Conservation (phyloP, 768 basidiomycete genomes). For the Leccinellum rugosiceps region DNA sequence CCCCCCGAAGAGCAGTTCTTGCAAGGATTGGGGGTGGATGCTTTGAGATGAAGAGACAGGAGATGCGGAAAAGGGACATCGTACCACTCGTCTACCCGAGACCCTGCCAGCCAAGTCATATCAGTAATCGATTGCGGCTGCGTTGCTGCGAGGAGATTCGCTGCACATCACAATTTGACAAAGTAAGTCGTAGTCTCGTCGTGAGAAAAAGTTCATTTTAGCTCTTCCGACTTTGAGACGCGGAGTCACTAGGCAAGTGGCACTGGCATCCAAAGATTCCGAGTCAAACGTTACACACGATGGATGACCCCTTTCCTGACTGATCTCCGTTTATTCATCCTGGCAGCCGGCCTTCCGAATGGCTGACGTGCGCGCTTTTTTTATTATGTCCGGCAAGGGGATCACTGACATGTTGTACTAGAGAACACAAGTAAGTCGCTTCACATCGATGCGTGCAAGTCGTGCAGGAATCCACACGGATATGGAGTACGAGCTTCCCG, state of each 20-base stretch:
- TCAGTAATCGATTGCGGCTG: slow-evolving; percentile 1
- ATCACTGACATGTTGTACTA: neutral
- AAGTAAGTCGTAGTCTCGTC: neutral
- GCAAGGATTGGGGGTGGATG: neutral
- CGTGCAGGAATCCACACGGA: neutral
- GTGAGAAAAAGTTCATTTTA: neutral
- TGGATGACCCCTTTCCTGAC: neutral
- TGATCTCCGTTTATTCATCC: neutral
- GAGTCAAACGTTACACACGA: too few relatives aligned
- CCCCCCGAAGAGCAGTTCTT: neutral
- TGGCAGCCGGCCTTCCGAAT: neutral
- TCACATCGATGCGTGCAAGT: neutral
- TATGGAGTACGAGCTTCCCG: neutral
- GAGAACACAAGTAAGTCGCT: neutral
- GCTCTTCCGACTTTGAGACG: neutral
- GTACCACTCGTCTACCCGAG: neutral
- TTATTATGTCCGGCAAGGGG: neutral
- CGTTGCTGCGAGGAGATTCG: slow-evolving; percentile 5
- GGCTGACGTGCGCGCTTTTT: neutral
- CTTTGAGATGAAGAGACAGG: neutral
- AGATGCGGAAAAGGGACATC: neutral
- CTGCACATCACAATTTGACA: neutral
- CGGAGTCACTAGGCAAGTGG: neutral
- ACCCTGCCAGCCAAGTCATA: neutral
- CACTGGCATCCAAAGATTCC: neutral